Evolutionary conservation across 805 yeast genomes (phyloP).

Genomic region (Wickerhamiella sergipiensis): DNA sequence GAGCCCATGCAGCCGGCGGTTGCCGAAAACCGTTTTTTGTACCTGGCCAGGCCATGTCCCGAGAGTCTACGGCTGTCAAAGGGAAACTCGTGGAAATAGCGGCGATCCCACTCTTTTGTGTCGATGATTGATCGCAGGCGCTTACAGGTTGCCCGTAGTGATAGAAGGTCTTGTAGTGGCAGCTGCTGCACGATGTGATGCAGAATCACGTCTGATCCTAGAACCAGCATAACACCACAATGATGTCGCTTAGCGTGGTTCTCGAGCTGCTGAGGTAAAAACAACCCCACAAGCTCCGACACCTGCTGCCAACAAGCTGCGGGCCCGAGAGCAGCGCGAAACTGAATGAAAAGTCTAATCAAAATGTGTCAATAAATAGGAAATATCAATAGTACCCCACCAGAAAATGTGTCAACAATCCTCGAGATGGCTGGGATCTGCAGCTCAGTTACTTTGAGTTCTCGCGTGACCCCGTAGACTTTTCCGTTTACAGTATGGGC

Average conservation of each 20-base stretch:
- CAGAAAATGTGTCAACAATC: not conserved
- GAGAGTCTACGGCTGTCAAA: not conserved
- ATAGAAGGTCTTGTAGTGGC: not conserved
- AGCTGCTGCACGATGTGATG: not conserved
- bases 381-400: not conserved
- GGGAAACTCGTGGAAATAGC: not conserved
- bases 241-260: too few species aligned
- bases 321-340: too few species aligned
- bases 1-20: not conserved
- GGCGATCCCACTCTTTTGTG: not conserved
- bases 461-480: not conserved
- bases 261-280: too few species aligned
- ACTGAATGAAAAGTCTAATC: too few species aligned
- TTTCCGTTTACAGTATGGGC: not conserved
- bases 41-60: not conserved
- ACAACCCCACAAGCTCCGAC: too few species aligned
- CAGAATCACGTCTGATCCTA: not conserved
- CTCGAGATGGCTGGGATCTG: not conserved
- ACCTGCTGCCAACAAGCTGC: too few species aligned
- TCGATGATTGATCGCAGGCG: not conserved
- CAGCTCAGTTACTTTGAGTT: not conserved
- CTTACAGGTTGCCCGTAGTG: not conserved
- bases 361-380: not conserved
- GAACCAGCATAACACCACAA: not conserved
- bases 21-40: not conserved